phyloP scores from a whole-genome alignment of 108 stramenopile genomes.

The Fragilaria radians region DNA sequence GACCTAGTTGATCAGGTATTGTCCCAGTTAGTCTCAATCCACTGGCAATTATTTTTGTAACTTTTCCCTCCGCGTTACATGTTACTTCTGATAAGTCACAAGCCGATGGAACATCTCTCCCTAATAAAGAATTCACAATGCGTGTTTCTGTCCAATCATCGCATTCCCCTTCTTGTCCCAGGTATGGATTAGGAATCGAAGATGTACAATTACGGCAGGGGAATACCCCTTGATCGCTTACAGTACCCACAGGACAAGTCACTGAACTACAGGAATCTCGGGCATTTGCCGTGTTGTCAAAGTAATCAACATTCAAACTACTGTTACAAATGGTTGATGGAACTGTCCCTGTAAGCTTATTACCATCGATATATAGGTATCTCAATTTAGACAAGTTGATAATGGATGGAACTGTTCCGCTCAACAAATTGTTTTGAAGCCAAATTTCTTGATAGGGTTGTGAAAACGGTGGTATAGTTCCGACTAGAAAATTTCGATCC shows the following conservation, averaged over 20 bases:
- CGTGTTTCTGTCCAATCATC: slow-evolving; percentile 19
- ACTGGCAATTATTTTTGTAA: slow-evolving; percentile 28
- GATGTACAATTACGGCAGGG: slow-evolving; percentile 30
- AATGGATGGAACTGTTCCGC: slow-evolving; percentile 38
- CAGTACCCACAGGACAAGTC: slow-evolving; percentile 37
- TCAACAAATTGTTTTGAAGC: slow-evolving; percentile 46
- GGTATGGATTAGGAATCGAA: slow-evolving; percentile 23
- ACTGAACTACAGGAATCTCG: slow-evolving; percentile 36
- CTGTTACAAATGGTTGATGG: slow-evolving; percentile 26
- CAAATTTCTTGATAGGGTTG: slow-evolving; percentile 29
- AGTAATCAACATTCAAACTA: slow-evolving; percentile 36
- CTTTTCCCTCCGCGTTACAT: slow-evolving; percentile 33
- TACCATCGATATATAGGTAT: slow-evolving; percentile 45
- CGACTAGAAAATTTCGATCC: slow-evolving; percentile 32
- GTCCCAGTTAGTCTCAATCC: slow-evolving; percentile 31
- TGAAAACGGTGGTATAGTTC: slow-evolving; percentile 22
- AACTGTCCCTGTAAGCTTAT: slow-evolving; percentile 41
- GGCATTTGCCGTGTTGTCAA: slow-evolving; percentile 7
- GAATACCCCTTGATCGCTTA: slow-evolving; percentile 29
- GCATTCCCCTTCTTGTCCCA: slow-evolving; percentile 28
- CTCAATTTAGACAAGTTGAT: slow-evolving; percentile 23
- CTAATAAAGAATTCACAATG: slow-evolving; percentile 20
- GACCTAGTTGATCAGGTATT: slow-evolving; percentile 41
- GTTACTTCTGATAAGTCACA: slow-evolving; percentile 51
- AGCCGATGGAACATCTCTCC: not conserved